Evolutionary conservation across 169 alveolate genomes (phyloP), one percentile per base, ranked within the genome.

Genomic region (Plasmodium yoelii): DNA sequence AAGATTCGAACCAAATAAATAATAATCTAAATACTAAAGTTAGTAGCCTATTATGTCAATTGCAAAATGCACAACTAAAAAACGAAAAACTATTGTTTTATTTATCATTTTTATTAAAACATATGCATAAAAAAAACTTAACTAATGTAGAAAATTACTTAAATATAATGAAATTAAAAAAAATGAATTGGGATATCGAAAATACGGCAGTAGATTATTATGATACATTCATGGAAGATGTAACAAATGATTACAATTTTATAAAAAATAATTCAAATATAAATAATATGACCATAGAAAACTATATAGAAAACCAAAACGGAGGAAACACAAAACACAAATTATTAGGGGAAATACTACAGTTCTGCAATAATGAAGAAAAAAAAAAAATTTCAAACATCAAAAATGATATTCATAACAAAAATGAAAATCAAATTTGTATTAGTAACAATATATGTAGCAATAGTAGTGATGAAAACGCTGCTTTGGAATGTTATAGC

Each of bases 11-110:
- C 46, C 71, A 82, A 82, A 47, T 67, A 5, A 82, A 65, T 82
- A 71, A 82, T 55, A 82, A 82, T 19, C 63, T 82, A 9, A 82
- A 82, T 47, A 67, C 73, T 28, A 82, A 82, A 61, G 71, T 82
- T 15, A 82, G 68, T 47, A 82, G 68, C 28, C 42, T 82, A 42
- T 3, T 82, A 67, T 82, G 55, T 46, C 90, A 82, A 19, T 47
- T 82, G 44, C 90, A 82, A 65, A 82, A 82, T 65, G 77, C 80
- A 26, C 90, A 82, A 28, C 22, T 55, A 12, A 82, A 82, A 82
- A 82, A 82, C 56, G 90, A 82, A 67, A 82, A 82, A 67, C 74
- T 82, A 26, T 9, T 82, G 28, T 49, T 67, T 2, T 82, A 82
- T 59, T 44, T 82, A 65, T 65, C 82, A 15, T 67, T 55, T 63